Base-by-base conservation (phyloP, 257 asterid genomes). In the Jaltomata sinuosa region DNA sequence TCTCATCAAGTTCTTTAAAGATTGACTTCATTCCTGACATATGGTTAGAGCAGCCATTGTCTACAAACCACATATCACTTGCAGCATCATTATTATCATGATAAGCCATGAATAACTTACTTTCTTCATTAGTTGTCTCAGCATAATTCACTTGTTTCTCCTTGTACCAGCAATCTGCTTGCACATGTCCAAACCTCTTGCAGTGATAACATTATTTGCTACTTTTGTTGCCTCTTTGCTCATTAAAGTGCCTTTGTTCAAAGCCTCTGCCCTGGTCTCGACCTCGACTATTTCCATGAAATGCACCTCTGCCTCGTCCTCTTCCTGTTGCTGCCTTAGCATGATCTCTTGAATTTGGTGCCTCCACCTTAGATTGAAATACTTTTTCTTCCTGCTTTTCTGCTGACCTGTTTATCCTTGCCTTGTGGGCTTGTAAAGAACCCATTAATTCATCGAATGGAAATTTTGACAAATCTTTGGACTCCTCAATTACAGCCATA, bases 1-100 rank as follows among this genome's bases (percentile, higher is more conserved):
- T 19, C 68, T 71, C 47, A 38, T 85, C 87, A 19, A 85, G 34
- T 3, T 83, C 84, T 21, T 67, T 54, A 5, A 86, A 86, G 5
- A 86, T 1, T 1, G 57, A 15, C 11, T 40, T 84, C 1, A 8
- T 34, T 7, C 54, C 18, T 0, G 40, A 2, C 86, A 77, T 84
- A 32, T 77, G 79, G 8, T 84, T 77, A n/a, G n/a, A n/a, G 29
- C 19, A 72, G 11, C 83, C 29, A 16, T 19, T 72, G 11, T 47
- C 52, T 47, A 3, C 14, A 38, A 10, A 68, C 79, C 53, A 67
- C 18, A 74, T 45, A 8, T 11, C 11, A n/a, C 19, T 25, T 8
- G 55, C 7, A 31, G 2, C 45, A 2, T 21, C 8, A 61, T 19
- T 38, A 21, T 1, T 49, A 0, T 49, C 53, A 11, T 18, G 18